These are phyloP conservation scores for Verticillium tricorpus DNA, from an alignment of 2,329 filamentous ascomycete species.

Conservation along the genomic window DNA sequence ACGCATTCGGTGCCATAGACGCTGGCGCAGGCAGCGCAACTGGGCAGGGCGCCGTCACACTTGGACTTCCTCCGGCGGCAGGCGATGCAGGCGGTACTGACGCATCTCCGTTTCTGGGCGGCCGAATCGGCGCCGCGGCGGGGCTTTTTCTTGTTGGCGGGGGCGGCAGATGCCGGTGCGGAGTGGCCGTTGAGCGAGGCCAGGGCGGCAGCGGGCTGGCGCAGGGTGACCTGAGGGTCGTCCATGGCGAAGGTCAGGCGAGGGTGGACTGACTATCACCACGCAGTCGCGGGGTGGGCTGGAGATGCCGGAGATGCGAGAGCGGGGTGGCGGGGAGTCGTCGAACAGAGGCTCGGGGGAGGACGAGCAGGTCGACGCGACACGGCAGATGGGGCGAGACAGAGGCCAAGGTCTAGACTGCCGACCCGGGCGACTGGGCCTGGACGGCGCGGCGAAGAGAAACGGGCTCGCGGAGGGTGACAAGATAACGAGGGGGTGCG, in stretches of 20 bases:
- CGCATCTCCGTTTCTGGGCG: slow-evolving; percentile 66
- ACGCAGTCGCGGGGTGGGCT: background rate
- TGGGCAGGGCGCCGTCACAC: slow-evolving; percentile 88
- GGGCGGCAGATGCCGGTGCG: slow-evolving; percentile 1
- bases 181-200: background rate
- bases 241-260: background rate
- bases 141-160: slow-evolving; percentile 41
- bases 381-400: background rate
- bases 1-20: slow-evolving; percentile 89
- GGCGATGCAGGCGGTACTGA: slow-evolving; percentile 80
- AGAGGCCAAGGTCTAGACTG: background rate
- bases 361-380: background rate
- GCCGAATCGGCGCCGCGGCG: slow-evolving; percentile 42
- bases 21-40: slow-evolving; percentile 91
- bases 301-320: slow-evolving; percentile 3
- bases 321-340: background rate
- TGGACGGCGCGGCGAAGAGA: background rate
- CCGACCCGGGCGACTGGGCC: background rate
- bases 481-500: background rate
- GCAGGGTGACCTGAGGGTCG: slow-evolving; percentile 1
- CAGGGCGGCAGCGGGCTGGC: background rate
- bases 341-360: background rate
- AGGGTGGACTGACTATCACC: background rate
- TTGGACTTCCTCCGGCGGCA: slow-evolving; percentile 77
- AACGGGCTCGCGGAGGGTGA: background rate